Percentiles rank a stretch among this genome's conserved stretches.
Evolutionary conservation across 2,329 filamentous ascomycete genomes (phyloP).

Genomic region (Aspergillus tanneri): DNA sequence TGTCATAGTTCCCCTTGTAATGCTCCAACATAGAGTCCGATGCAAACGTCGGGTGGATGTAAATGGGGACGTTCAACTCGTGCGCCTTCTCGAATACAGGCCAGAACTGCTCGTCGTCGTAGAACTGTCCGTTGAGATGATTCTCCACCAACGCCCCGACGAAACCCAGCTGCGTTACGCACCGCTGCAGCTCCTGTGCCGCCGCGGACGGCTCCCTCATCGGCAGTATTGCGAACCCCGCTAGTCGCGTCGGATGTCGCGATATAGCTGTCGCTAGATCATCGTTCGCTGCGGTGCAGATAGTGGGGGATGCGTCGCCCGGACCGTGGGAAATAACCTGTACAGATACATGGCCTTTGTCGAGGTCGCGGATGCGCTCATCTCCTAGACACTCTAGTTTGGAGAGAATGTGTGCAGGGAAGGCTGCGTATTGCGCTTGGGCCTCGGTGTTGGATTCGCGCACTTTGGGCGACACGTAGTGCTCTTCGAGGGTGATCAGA

Average conservation of each 20-base stretch:
- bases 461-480: slow-evolving; percentile 17
- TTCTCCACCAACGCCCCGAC: slow-evolving; percentile 51
- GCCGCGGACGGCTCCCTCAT: slow-evolving; percentile 39
- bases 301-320: slow-evolving; percentile 6
- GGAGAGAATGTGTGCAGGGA: slow-evolving; percentile 12
- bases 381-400: slow-evolving; percentile 14
- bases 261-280: slow-evolving; percentile 32
- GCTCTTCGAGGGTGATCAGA: slow-evolving; percentile 24
- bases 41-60: slow-evolving; percentile 52
- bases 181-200: slow-evolving; percentile 38
- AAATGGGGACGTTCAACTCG: slow-evolving; percentile 52
- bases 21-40: slow-evolving; percentile 24
- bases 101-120: slow-evolving; percentile 47
- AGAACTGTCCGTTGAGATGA: slow-evolving; percentile 40
- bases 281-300: slow-evolving; percentile 31
- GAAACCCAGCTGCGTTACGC: slow-evolving; percentile 47
- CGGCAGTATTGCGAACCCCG: slow-evolving; percentile 46
- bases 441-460: slow-evolving; percentile 5
- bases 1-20: slow-evolving; percentile 41
- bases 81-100: slow-evolving; percentile 45
- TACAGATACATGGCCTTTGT: slow-evolving; percentile 5
- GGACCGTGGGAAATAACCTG: slow-evolving; percentile 20
- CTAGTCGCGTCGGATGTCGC: slow-evolving; percentile 38
- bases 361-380: slow-evolving; percentile 10
- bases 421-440: slow-evolving; percentile 15